Percentiles rank a stretch among this genome's conserved stretches.
Evolutionary conservation across 2,329 filamentous ascomycete species (phyloP).

Genomic region (Fusarium nurragi): DNA sequence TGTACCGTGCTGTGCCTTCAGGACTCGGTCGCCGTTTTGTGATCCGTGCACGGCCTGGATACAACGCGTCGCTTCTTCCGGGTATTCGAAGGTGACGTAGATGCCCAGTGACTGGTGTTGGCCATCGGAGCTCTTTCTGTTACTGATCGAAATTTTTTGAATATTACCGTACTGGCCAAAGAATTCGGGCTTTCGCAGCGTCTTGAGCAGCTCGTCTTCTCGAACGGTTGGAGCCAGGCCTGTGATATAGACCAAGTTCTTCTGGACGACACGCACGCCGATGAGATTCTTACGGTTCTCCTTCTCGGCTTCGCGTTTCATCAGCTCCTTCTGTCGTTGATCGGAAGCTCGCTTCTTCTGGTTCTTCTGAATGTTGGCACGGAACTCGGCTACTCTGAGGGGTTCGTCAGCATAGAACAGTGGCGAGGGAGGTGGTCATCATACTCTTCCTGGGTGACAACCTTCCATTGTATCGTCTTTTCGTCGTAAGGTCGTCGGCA

Average conservation of each 20-base stretch:
- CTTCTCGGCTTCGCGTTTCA: conserved; percentile 95
- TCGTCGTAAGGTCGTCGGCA: conserved; percentile 96
- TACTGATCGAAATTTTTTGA: conserved; percentile 98
- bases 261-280: conserved; percentile 94
- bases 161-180: conserved; percentile 99
- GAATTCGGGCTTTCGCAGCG: conserved; percentile 88
- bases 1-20: conserved; percentile 84
- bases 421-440: conserved; percentile 48
- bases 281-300: conserved; percentile 96
- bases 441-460: conserved; percentile 94
- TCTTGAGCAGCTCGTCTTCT: conserved; percentile 92
- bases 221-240: conserved; percentile 90
- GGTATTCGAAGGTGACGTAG: conserved; percentile 96
- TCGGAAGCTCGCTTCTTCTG: conserved; percentile 89
- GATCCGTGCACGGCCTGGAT: conserved; percentile 94
- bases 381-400: conserved; percentile 75
- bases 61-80: conserved; percentile 88
- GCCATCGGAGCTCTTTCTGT: conserved; percentile 79
- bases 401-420: conserved; percentile 33
- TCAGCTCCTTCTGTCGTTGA: conserved; percentile 89
- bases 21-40: conserved; percentile 84
- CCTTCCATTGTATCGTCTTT: conserved; percentile 96
- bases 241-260: conserved; percentile 98
- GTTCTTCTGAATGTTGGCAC: conserved; percentile 83
- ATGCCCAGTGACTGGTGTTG: conserved; percentile 92